Base-by-base conservation (phyloP, 495 filamentous ascomycete species). In the Corynascus novoguineensis region DNA sequence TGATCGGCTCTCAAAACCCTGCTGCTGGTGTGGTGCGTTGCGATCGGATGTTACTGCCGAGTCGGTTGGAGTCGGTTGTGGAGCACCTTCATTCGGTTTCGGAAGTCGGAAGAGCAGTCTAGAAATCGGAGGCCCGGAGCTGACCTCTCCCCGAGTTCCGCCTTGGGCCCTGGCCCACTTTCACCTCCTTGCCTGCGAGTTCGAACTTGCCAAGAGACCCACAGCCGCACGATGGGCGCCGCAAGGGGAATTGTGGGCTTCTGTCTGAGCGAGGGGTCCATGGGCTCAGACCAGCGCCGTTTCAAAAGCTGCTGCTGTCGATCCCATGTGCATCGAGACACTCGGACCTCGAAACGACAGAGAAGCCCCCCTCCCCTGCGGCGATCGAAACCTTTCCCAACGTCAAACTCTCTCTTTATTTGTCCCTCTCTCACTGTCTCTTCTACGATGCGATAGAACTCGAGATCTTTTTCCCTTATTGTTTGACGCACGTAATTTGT, bases 231-330 rank as follows among this genome's bases (percentile, higher is more conserved):
- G 37, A 41, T 10, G 22, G 35, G 48, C 48, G 31, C n/a, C 8
- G 34, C 14, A 51, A 51, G 49, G 49, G 40, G 40, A 31, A 15
- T 21, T 14, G n/a, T 15, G 38, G 48, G 50, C 44, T 48, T 59
- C 17, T 41, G 37, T 5, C 37, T 31, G 29, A 21, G 37, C 37
- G n/a, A 21, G 17, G 54, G 66, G 64, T 60, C 59, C 58, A 17
- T 31, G 55, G 50, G 67, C 67, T 67, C 59, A 58, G 67, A 47
- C 37, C 64, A 52, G 21, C 40, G 22, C 35, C 50, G 62, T 69
- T 67, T 67, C 64, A 65, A 62, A n/a, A 57, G 21, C 40, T 19
- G 19, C 40, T 44, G 40, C 21, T 24, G 40, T 44, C 40, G 21
- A 44, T 29, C 9, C n/a, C 37, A 41, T 41, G 37, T 41, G 37